Percentiles rank a stretch among this genome's conserved stretches.
Evolutionary conservation across 2,329 filamentous ascomycete species (phyloP).

Genomic region (Pyrenochaeta sp.): DNA sequence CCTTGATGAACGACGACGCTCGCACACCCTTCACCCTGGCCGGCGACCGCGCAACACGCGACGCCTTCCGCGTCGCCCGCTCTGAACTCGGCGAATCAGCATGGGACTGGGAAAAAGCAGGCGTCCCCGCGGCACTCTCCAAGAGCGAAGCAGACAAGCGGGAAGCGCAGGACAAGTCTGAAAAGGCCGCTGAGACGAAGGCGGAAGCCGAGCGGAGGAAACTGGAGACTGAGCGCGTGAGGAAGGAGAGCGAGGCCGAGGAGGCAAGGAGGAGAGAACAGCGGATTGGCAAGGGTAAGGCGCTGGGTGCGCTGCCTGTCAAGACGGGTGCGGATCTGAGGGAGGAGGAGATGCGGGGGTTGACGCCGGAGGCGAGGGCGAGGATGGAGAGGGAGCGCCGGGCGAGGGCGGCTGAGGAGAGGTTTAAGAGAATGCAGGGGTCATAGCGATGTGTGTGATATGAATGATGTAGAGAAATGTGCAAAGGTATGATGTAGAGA

Average conservation of each 20-base stretch:
- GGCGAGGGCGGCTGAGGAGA: constrained; percentile 90
- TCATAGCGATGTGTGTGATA: no score
- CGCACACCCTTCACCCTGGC: constrained; percentile 87
- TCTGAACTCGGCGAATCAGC: constrained; percentile 78
- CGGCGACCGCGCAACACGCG: constrained; percentile 83
- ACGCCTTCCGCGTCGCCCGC: constrained; percentile 90
- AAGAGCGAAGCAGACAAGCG: constrained; percentile 76
- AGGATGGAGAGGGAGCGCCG: constrained; percentile 86
- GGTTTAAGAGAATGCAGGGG: constrained; percentile 67
- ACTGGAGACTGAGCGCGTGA: constrained; percentile 76
- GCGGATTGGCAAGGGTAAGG: constrained; percentile 56
- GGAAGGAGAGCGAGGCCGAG: constrained; percentile 61
- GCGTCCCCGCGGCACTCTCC: constrained; percentile 75
- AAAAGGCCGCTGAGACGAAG: constrained; percentile 72
- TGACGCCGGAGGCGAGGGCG: constrained; percentile 88
- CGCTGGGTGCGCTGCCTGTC: constrained; percentile 64
- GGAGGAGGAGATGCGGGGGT: constrained; percentile 82
- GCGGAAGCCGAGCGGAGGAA: constrained; percentile 69
- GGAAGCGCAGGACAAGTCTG: constrained; percentile 73
- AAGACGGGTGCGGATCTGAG: constrained; percentile 83
- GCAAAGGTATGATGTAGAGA: no score
- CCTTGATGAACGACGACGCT: constrained; percentile 68
- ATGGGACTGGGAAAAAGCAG: constrained; percentile 81
- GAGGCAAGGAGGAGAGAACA: constrained; percentile 62
- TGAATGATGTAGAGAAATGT: no score